phyloP scores from a whole-genome alignment of 495 filamentous ascomycete genomes.

The Hypomontagnella submonticulosa region DNA sequence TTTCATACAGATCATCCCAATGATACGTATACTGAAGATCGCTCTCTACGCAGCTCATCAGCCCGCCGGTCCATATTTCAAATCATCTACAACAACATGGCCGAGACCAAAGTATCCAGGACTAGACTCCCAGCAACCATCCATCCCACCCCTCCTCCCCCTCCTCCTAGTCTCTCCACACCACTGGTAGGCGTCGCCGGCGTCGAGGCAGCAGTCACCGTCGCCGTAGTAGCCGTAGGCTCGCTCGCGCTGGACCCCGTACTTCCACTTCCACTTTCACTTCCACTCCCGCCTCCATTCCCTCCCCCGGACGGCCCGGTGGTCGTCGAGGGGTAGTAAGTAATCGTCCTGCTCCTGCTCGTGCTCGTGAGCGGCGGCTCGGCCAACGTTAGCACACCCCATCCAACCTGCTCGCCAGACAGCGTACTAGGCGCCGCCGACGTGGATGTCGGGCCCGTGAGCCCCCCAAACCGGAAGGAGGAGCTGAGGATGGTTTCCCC shows the following conservation, averaged over 20 bases:
- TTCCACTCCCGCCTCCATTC: background rate
- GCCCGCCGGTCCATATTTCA: background rate
- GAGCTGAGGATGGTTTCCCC: constrained; percentile 47
- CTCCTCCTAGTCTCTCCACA: background rate
- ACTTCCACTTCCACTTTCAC: constrained; percentile 2
- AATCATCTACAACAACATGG: constrained; percentile 1
- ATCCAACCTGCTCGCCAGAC: constrained; percentile 45
- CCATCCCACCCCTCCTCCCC: background rate
- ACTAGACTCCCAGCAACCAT: background rate
- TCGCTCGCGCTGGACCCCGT: background rate
- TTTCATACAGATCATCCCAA: too few relatives aligned
- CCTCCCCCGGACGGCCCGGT: constrained; percentile 6
- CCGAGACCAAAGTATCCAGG: constrained; percentile 2
- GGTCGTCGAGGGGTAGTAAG: constrained; percentile 23
- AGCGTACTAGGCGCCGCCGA: constrained; percentile 38
- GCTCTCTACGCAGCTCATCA: too few relatives aligned
- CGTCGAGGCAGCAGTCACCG: background rate
- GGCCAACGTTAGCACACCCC: constrained; percentile 53
- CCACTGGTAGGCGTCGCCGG: background rate
- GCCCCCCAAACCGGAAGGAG: background rate
- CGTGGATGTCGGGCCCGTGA: constrained; percentile 44
- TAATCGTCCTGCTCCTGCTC: constrained; percentile 38
- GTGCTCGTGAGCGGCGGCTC: constrained; percentile 41
- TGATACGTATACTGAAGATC: too few relatives aligned
- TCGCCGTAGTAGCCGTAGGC: too few relatives aligned